Evolutionary conservation across 176 grass and related monocot genomes (phyloP), one percentile per base, ranked within the genome.

Genomic region (Oryza rufipogon): DNA sequence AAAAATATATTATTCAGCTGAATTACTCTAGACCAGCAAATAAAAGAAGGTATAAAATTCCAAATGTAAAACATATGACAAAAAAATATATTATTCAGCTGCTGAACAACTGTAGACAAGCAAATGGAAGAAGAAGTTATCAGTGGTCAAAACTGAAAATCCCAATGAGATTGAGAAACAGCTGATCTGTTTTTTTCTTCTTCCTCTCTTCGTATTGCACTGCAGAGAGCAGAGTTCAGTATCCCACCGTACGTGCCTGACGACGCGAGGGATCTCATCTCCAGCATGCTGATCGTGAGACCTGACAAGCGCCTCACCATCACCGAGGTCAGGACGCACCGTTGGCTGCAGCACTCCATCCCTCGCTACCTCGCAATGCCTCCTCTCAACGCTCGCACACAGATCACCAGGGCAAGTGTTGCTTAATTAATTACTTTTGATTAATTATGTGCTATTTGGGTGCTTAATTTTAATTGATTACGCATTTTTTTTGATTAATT

Each of bases 191-290:
- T 20, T 10, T 60, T 20, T n/a, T 9, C 0, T 58, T n/a, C 5
- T 38, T 38, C 34, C 6, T 44, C 42, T 11, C 0, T 6, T 9
- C 2, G 0, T 22, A 8, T 63, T 63, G 58, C 58, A 2, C 23
- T 63, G 58, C 58, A 63, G 78, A 63, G 83, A 45, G 86, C 80
- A 14, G 68, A 89, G 10, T 94, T 86, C 74, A 68, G 71, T 17
- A 25, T 94, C 48, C 92, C 89, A 32, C 54, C 86, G 9, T 65
- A 77, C 77, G 69, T 94, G n/a, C 84, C 92, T 0, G 80, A 87
- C 74, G 67, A 61, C 49, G 86, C 92, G 20, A 58, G 86, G 26
- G 92, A 94, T 63, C 85, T 94, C 64, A 84, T 94, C 58, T 71
- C 75, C 34, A 74, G 82, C 28, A 91, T 94, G 83, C 77, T 94